Base-by-base conservation (phyloP, 768 basidiomycete species). In the Collybia sp. region DNA sequence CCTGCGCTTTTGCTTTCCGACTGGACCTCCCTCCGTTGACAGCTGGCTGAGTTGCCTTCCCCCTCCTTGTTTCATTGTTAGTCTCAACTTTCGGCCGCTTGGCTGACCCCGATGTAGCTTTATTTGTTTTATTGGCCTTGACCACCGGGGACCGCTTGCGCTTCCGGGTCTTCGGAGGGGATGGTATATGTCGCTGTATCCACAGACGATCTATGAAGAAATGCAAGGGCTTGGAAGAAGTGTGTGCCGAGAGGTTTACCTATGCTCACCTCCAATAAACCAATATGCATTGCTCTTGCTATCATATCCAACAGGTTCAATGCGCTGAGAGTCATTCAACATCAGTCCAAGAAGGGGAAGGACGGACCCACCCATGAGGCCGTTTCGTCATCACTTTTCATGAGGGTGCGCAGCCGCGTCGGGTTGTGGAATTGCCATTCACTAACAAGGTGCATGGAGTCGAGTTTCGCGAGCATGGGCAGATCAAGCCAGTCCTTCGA, bases 351-450 rank as follows among this genome's bases (percentile, higher is more conserved):
- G 40, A 40, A 30, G 16, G 44, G 30, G 33, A 46, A 19, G 12
- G 13, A 37, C 2, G 12, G 5, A 69, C 85, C 53, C 46, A 88
- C 91, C 91, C 91, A 93, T 30, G 75, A 66, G 18, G 84, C 86
- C 45, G 71, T 67, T 36, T 91, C 89, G 50, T 90, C 88, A 46
- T 90, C 89, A 42, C 70, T 77, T 57, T 80, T 85, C 88, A 92
- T 90, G 40, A 85, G 63, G 37, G 71, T 72, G 47, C 88, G 73
- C 16, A 93, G 55, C 45, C 85, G 75, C 43, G 73, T 71, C 4
- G 88, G 79, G 57, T 88, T 88, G 48, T 89, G 83, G 52, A 93
- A 91, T 55, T 90, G 88, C 91, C 91, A 93, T 64, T 93, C 91
- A 20, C 74, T 76, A 41, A 93, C 66, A 12, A 77, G 67, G 53